Conservation (phyloP, 371 early-diverging fungal genomes). For the Mortierella sp. region DNA sequence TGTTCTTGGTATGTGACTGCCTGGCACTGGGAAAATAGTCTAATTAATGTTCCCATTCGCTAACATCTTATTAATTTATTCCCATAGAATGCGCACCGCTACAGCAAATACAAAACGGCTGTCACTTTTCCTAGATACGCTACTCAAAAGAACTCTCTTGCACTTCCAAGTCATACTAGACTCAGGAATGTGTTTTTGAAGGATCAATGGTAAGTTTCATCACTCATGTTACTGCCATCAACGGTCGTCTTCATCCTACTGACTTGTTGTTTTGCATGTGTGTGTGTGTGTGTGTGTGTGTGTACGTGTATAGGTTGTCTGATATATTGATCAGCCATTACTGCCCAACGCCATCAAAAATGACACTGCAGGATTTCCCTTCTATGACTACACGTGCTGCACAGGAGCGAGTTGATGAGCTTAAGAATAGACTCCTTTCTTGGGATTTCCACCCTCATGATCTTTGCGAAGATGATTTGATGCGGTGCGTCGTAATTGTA, state of each 20-base stretch:
- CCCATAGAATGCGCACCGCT: slow-evolving; percentile 45
- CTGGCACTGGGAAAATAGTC: background rate
- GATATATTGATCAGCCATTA: slow-evolving; percentile 50
- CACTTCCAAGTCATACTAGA: slow-evolving; percentile 42
- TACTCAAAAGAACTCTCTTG: slow-evolving; percentile 41
- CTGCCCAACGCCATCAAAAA: slow-evolving; percentile 45
- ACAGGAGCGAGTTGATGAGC: slow-evolving; percentile 59
- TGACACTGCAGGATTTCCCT: slow-evolving; percentile 39
- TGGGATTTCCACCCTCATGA: slow-evolving; percentile 82
- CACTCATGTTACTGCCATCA: background rate
- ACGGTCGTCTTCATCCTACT: slow-evolving; percentile 5
- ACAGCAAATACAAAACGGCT: slow-evolving; percentile 44
- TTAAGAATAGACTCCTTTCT: slow-evolving; percentile 62
- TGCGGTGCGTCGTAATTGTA: slow-evolving; percentile 75
- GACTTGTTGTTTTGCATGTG: background rate
- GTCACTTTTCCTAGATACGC: slow-evolving; percentile 50
- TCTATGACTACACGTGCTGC: slow-evolving; percentile 39
- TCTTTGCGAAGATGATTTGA: slow-evolving; percentile 69
- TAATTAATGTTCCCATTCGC: background rate
- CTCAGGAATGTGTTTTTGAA: slow-evolving; percentile 52
- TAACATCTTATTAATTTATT: background rate
- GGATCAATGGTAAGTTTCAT: slow-evolving; percentile 43
- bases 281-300: too few species aligned
- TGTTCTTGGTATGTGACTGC: slow-evolving; percentile 62
- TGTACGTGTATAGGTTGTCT: slow-evolving; percentile 42